These are phyloP conservation scores for Trametes cinnabarina DNA, from an alignment of 768 basidiomycete species.

Conservation along the genomic window DNA sequence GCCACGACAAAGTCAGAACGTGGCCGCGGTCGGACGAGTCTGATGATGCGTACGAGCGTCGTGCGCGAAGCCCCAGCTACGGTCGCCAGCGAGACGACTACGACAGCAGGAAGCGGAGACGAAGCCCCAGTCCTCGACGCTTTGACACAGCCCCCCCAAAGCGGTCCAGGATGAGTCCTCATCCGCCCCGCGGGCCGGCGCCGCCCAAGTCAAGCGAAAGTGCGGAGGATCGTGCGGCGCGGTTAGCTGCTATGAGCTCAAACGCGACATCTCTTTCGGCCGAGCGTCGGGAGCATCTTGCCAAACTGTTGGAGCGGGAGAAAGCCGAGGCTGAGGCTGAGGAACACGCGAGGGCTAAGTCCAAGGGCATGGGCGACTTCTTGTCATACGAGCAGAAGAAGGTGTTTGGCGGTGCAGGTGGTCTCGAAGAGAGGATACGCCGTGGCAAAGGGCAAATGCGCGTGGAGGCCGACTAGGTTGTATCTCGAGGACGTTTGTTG, in stretches of 20 bases:
- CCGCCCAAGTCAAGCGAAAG: constrained; percentile 21
- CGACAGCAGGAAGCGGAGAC: constrained; percentile 37
- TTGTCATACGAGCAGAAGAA: constrained; percentile 81
- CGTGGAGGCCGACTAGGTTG: constrained; percentile 52
- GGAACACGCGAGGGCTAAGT: constrained; percentile 62
- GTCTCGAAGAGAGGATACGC: constrained; percentile 74
- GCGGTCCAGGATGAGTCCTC: constrained; percentile 48
- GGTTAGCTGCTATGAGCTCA: constrained; percentile 86
- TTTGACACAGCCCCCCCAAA: constrained; percentile 38
- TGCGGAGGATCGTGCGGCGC: constrained; percentile 65
- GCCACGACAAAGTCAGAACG: constrained; percentile 32
- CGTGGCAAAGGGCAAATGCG: constrained; percentile 73
- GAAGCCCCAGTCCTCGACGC: constrained; percentile 36
- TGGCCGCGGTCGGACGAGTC: constrained; percentile 56
- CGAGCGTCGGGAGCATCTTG: constrained; percentile 72
- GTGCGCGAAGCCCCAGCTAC: constrained; percentile 28
- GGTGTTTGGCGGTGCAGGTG: constrained; percentile 76
- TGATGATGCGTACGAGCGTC: constrained; percentile 37
- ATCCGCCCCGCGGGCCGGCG: constrained; percentile 21
- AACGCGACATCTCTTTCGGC: constrained; percentile 65
- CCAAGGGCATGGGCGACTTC: constrained; percentile 79
- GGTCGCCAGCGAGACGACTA: constrained; percentile 31
- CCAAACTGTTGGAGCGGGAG: constrained; percentile 69
- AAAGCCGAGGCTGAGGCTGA: constrained; percentile 75
- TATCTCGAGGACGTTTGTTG: neutral